phyloP scores from a whole-genome alignment of 169 alveolate genomes.

The Theileria equi region DNA sequence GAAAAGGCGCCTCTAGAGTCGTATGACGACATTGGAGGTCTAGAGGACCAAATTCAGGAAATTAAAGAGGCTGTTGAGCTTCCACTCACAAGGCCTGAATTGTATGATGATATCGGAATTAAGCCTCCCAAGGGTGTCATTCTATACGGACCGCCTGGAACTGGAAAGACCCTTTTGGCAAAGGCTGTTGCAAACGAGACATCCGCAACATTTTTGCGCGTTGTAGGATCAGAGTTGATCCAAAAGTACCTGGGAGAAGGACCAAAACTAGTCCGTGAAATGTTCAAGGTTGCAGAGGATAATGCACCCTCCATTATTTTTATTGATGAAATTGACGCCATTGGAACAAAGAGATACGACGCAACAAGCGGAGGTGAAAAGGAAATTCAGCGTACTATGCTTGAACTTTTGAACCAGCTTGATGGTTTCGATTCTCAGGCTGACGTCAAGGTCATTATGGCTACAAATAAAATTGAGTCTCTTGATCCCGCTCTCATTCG shows the following conservation, averaged over 20 bases:
- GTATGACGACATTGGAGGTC: constrained; percentile 99
- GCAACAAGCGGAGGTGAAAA: constrained; percentile 98
- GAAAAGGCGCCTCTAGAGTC: constrained; percentile 99
- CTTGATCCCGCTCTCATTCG: constrained; percentile 99
- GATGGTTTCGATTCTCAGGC: constrained; percentile 99
- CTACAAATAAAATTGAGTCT: constrained; percentile 97
- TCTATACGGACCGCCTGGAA: constrained; percentile 93
- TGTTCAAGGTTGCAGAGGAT: constrained; percentile 98
- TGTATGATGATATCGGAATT: constrained; percentile 98
- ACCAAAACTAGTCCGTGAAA: constrained; percentile 98
- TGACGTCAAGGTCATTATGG: constrained; percentile 98
- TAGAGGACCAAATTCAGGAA: constrained; percentile 95
- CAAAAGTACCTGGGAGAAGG: constrained; percentile 99
- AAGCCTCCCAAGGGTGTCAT: constrained; percentile 93
- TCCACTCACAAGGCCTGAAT: constrained; percentile 98
- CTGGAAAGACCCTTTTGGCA: constrained; percentile 91
- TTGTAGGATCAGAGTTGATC: constrained; percentile 98
- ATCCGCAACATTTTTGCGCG: constrained; percentile 98
- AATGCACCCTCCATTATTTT: constrained; percentile 99
- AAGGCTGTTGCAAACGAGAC: constrained; percentile 97
- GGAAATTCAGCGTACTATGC: constrained; percentile 99
- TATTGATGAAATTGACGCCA: constrained; percentile 99
- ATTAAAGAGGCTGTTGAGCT: constrained; percentile 92
- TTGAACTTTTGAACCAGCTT: constrained; percentile 96
- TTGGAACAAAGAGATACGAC: constrained; percentile 96